A percentile compares a stretch with the other conserved stretches of the same genome.
These are phyloP conservation scores for Zymoseptoria crescenta DNA, from an alignment of 2,329 filamentous ascomycete species.

Conservation along the genomic window DNA sequence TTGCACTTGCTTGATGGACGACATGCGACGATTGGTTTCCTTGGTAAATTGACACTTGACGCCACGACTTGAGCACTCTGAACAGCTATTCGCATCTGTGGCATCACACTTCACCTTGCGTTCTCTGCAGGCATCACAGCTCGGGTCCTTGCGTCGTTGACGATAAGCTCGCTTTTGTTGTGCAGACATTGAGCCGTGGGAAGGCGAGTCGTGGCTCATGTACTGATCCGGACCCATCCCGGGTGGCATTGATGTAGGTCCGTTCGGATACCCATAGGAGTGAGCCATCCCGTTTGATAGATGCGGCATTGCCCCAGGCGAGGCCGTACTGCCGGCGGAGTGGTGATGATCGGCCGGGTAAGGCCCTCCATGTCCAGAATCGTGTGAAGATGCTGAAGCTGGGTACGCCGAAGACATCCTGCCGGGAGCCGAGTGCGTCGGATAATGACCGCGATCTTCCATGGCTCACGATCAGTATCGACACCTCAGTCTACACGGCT, in stretches of 20 bases:
- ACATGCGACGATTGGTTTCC: slow-evolving; percentile 97
- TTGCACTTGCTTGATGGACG: slow-evolving; percentile 97
- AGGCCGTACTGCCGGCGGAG: slow-evolving; percentile 9
- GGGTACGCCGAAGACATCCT: neutral
- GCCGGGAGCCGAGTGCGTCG: neutral
- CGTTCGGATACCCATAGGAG: slow-evolving; percentile 16
- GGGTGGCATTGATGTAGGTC: slow-evolving; percentile 10
- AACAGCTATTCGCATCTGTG: slow-evolving; percentile 91
- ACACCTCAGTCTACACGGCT: neutral
- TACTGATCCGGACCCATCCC: slow-evolving; percentile 24
- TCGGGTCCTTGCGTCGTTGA: slow-evolving; percentile 90
- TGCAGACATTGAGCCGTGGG: slow-evolving; percentile 46
- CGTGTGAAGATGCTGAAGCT: neutral
- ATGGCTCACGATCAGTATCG: neutral
- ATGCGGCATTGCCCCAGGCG: slow-evolving; percentile 16
- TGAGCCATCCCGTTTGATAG: slow-evolving; percentile 16
- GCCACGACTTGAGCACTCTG: slow-evolving; percentile 91
- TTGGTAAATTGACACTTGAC: slow-evolving; percentile 99
- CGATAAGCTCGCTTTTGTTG: slow-evolving; percentile 85
- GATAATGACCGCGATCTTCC: neutral
- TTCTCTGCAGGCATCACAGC: slow-evolving; percentile 93
- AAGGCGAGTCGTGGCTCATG: slow-evolving; percentile 21
- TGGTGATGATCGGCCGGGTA: slow-evolving; percentile 7
- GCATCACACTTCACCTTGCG: slow-evolving; percentile 81
- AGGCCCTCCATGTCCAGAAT: neutral